Evolutionary conservation across 1,139 yeast species (phyloP).

Genomic region (Candida freyschussii): DNA sequence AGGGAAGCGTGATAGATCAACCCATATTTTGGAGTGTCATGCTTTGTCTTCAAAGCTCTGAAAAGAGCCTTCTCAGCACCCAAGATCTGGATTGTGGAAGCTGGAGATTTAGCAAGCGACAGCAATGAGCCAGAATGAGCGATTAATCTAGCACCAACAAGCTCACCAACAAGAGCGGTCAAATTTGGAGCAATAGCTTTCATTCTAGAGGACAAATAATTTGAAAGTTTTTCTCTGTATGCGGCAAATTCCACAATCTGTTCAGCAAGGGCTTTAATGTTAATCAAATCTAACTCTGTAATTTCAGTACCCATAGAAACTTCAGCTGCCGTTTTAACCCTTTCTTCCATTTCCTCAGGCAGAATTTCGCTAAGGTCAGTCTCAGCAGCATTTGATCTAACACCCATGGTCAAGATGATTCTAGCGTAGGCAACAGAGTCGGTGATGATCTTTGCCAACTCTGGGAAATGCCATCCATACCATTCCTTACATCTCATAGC

Average conservation of each 20-base stretch:
- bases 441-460: conserved; percentile 91
- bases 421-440: conserved; percentile 95
- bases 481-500: conserved; percentile 99
- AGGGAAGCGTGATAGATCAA: conserved; percentile 93
- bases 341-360: conserved; percentile 88
- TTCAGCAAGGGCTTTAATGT: conserved; percentile 84
- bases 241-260: conserved; percentile 93
- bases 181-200: conserved; percentile 97
- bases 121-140: conserved; percentile 96
- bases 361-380: conserved; percentile 87
- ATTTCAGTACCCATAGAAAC: conserved; percentile 99
- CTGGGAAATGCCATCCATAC: conserved; percentile 99
- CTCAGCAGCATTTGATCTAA: conserved; percentile 85
- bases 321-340: conserved; percentile 88
- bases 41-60: conserved; percentile 97
- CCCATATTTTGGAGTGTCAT: conserved; percentile 98
- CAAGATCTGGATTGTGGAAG: conserved; percentile 95
- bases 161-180: conserved; percentile 92
- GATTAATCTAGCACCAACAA: conserved; percentile 96
- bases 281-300: conserved; percentile 79
- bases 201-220: conserved; percentile 90
- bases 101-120: conserved; percentile 95
- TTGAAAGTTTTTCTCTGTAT: conserved; percentile 88
- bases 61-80: conserved; percentile 99
- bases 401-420: conserved; percentile 90